Base-by-base conservation (phyloP, 208 protist species). In the Leishmania lainsoni region DNA sequence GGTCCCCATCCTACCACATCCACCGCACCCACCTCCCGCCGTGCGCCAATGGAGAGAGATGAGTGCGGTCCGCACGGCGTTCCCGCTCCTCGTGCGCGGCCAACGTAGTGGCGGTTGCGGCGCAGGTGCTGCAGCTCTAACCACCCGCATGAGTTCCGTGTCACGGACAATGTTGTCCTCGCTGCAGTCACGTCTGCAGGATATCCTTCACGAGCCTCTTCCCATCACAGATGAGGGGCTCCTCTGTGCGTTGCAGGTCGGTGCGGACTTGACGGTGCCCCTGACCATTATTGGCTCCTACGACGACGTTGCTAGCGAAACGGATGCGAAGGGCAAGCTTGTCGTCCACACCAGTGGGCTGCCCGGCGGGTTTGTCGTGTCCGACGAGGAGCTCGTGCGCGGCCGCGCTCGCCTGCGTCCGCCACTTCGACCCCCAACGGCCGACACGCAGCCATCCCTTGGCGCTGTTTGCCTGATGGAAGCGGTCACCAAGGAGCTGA, bases 321-420 rank as follows among this genome's bases (percentile, higher is more conserved):
- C 54, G 52, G 26, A 9, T 45, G 65, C 22, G 20, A 79, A 85
- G 4, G 74, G 86, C 10, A 77, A 83, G 0, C 70, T 97, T 6
- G 77, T 94, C 14, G 76, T 91, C 32, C 94, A 97, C 83, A 85
- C 90, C n/a, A 80, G 91, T 12, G 94, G 94, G 0, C 86, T 97
- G 59, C 81, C 92, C 29, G 94, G 94, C 3, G 94, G 92, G 8
- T 92, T 97, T 79, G 84, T 89, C 9, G 85, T 93, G 42, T 56
- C 84, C 3, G 56, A 81, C 35, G 54, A 79, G 9, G 84, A 88
- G n/a, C 83, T 97, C 2, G 4, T 66, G 32, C 77, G 75, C 35
- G 80, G 86, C 61, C 87, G 88, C 45, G 85, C 85, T 29, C 84
- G 83, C 61, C 80, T 93, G 56, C 32, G 65, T 58, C 78, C 48